Base-by-base conservation (phyloP, 2,329 filamentous ascomycete genomes). In the Geosmithia putterillii region DNA sequence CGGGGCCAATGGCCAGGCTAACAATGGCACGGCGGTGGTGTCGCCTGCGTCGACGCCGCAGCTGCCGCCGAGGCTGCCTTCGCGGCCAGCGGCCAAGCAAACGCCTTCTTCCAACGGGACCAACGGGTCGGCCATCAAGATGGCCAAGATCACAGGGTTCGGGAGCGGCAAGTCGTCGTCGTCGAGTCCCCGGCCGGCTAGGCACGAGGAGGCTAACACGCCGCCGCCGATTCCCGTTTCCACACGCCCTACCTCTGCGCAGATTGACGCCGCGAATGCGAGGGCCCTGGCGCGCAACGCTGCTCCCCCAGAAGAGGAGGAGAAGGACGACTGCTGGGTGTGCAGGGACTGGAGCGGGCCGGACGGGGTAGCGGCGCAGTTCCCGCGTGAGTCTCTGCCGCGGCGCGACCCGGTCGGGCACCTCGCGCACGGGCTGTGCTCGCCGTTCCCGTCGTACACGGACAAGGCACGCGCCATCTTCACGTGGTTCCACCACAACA, bases 381-480 rank as follows among this genome's bases (percentile, higher is more conserved):
- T 86, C 55, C 87, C 89, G 5, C 71, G 80, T 23, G 64, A 82
- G 38, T 75, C 78, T 1, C 72, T 95, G 17, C 86, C 86, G 4
- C 65, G 69, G 17, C 62, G 67, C 15, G 72, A 78, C 38, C 79
- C 83, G 0, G 67, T 92, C 3, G 76, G 73, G 18, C 85, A 85
- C 65, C 71, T 98, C 20, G 88, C 89, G 0, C 73, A 76, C 42
- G 76, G 84, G 42, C 74, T 96, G 18, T 94, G 87, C 45, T 69
- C 73, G 4, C 83, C 84, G 0, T 95, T 96, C 56, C 64, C 78
- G 1, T 95, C 86, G 1, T 65, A 69, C 1, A 95, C 90, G 0
- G 90, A 96, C 61, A 95, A 95, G 65, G 90, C 92, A 2, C 76
- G 92, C 22, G 87, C 80, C 2, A 86, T 98, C 46, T 96, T 96